Conservation (phyloP, 1,284 basidiomycete genomes). For the Papiliotrema terrestris region DNA sequence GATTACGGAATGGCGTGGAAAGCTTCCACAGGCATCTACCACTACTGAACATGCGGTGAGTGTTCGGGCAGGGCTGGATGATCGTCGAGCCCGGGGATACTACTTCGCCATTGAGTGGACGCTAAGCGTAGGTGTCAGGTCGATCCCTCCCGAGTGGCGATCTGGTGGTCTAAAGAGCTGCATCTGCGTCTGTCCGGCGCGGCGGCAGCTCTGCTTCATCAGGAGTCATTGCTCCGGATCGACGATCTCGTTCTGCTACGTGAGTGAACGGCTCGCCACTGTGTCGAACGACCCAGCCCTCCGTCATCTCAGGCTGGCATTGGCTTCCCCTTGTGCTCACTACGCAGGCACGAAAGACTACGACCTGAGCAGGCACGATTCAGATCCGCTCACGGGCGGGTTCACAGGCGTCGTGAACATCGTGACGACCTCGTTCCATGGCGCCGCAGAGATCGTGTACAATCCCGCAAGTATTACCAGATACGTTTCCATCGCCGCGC, state of each 20-base stretch:
- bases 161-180: conserved; percentile 59
- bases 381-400: conserved; percentile 20
- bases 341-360: conserved; percentile 56
- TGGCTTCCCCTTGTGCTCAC: neutral
- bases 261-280: no score
- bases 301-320: no score
- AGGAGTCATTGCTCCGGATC: conserved; percentile 51
- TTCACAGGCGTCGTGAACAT: conserved; percentile 54
- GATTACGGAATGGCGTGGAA: conserved; percentile 53
- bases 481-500: no score
- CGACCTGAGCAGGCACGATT: conserved; percentile 30
- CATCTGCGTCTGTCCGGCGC: conserved; percentile 56
- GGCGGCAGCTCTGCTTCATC: conserved; percentile 54
- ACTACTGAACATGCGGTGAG: conserved; percentile 56
- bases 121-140: conserved; percentile 53
- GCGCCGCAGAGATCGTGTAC: conserved; percentile 52
- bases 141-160: conserved; percentile 53
- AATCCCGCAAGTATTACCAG: conserved; percentile 30
- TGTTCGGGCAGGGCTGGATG: neutral
- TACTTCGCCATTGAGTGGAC: neutral
- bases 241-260: conserved; percentile 54
- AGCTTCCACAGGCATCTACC: conserved; percentile 60
- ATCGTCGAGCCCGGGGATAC: neutral
- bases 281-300: neutral
- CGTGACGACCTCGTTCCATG: conserved; percentile 49